These are phyloP conservation scores for Candida coquimbonensis DNA, from an alignment of 805 yeast genomes.

Conservation along the genomic window DNA sequence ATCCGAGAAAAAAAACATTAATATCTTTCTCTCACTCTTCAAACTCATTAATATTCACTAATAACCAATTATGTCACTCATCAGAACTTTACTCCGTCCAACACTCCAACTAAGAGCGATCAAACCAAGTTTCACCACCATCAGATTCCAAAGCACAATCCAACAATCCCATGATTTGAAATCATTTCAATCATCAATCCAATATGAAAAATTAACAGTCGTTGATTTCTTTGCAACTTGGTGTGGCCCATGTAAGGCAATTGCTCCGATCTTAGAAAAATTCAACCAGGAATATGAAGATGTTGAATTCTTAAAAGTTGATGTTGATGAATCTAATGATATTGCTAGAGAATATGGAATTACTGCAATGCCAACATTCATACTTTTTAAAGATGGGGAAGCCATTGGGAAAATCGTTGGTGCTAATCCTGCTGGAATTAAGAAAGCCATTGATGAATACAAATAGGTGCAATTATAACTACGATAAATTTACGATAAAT, in stretches of 20 bases:
- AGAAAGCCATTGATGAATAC: constrained; percentile 25
- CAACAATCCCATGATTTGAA: constrained; percentile 27
- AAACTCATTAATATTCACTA: too few relatives aligned
- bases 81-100: constrained; percentile 7
- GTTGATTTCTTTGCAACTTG: constrained; percentile 67
- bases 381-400: constrained; percentile 55
- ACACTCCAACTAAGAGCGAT: constrained; percentile 2
- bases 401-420: constrained; percentile 55
- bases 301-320: constrained; percentile 61
- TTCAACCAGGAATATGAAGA: constrained; percentile 32
- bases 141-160: constrained; percentile 20
- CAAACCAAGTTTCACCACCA: not conserved
- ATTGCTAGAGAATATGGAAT: constrained; percentile 56
- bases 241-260: constrained; percentile 79
- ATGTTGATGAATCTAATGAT: constrained; percentile 57
- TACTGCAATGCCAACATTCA: constrained; percentile 72
- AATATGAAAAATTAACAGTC: constrained; percentile 36
- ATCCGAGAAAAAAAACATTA: too few relatives aligned
- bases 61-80: constrained; percentile 2
- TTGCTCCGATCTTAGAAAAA: constrained; percentile 49
- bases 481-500: not conserved
- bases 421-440: constrained; percentile 37
- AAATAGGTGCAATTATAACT: constrained; percentile 8
- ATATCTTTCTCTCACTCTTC: too few relatives aligned
- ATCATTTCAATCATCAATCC: constrained; percentile 31